Base-by-base conservation (phyloP, 2,329 filamentous ascomycete genomes). In the Mycosphaerella sp. region DNA sequence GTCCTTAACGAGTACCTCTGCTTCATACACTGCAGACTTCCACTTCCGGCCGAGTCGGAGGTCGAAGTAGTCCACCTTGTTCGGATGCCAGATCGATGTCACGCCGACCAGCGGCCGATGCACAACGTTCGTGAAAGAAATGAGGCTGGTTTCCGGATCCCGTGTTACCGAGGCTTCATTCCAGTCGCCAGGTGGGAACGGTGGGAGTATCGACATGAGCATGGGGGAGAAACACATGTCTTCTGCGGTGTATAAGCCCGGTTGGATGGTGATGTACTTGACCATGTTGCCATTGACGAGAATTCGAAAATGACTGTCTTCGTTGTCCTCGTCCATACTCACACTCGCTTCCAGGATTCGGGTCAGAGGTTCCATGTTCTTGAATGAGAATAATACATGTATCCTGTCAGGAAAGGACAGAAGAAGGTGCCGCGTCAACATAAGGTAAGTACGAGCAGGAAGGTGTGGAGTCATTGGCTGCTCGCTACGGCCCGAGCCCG, bases 111-210 rank as follows among this genome's bases (percentile, higher is more conserved):
- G 42, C 8, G 21, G 21, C 21, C 17, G 21, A 11, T 44, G 12
- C 11, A 11, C 12, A 26, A 44, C 21, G 21, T 23, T 10, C 12
- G n/a, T 21, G 41, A 44, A 44, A 26, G 21, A 58, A 74, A 70
- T 58, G 74, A 73, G 4, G 65, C 66, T 7, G 73, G 62, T 71
- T 6, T 54, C 45, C 10, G 52, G 41, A 26, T 70, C 55, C 38
- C 61, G 59, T 23, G 64, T 60, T 41, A 76, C 63, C 34, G 67
- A 66, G 45, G 67, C 73, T 45, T 63, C 59, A 53, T 74, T 76
- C 73, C 73, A 76, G 56, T 72, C 67, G 9, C 72, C 71, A 1
- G 62, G 45, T 1, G 71, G 72, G 12, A 75, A 69, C 4, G 64
- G 60, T 3, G 73, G 72, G 8, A 76, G 65, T 9, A 64, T 53